Evolutionary conservation across 345 rosid species (phyloP), one percentile per base, ranked within the genome.

Genomic region (Gossypium stocksii): DNA sequence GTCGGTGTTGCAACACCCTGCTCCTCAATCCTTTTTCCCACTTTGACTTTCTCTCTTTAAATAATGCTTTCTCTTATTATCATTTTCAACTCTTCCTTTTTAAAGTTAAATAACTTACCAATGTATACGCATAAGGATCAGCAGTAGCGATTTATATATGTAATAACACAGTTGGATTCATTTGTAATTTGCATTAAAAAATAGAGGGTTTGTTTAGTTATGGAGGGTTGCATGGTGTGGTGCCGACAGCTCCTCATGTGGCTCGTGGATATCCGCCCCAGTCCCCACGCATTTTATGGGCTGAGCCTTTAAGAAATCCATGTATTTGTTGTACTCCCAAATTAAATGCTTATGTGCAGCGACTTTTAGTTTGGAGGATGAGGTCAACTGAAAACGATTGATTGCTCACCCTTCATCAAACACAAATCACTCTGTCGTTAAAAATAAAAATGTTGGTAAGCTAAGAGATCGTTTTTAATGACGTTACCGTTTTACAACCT

Each of bases 1-100:
- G 78, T 73, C 57, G 80, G 77, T 69, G 80, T 69, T 45, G 76
- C 74, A 12, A 62, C 34, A 61, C 34, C 68, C 61, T 19, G 12
- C 48, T 58, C 7, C 3, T 12, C 2, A 17, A 3, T 7, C 25
- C 23, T n/a, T 9, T 16, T 9, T 23, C 38, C 0, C 43, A 15
- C 27, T 63, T 70, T 69, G 83, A 76, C 80, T 76, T 71, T 43
- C 49, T 34, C 6, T 72, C 2, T 65, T 44, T 23, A 59, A 59
- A 16, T 43, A 58, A 7, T 43, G 23, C 15, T 15, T 7, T 45
- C 16, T 44, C 23, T 3, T 1, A 4, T 34, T 34, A 34, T 34
- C 41, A 34, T 34, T 34, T 34, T 34, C 41, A 34, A 34, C 7
- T 34, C 7, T 1, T 34, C 5, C 1, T 29, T 34, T 34, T 34